A percentile compares a stretch with the other conserved stretches of the same genome.
These are phyloP conservation scores for Puccinia polysora DNA, from an alignment of 1,284 basidiomycete species.

Conservation along the genomic window DNA sequence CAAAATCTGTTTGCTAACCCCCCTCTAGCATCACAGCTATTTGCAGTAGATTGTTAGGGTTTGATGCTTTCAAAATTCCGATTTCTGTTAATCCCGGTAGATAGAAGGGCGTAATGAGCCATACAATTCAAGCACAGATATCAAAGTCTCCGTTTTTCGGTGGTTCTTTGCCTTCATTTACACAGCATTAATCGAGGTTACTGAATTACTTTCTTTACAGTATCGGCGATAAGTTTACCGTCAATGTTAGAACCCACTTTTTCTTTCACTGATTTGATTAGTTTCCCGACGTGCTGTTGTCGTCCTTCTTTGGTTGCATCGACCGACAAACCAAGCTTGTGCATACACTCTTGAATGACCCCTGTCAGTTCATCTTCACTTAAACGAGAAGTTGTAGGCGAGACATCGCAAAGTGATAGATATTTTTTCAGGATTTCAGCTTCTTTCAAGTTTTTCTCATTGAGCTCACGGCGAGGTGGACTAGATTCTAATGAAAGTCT, in stretches of 20 bases:
- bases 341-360: not conserved
- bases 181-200: not conserved
- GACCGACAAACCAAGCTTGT: constrained; percentile 13
- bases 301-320: constrained; percentile 6
- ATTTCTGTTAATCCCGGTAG: too few species aligned
- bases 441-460: constrained; percentile 21
- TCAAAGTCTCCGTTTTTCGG: too few species aligned
- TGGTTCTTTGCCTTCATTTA: too few species aligned
- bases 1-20: too few species aligned
- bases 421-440: constrained; percentile 27
- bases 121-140: too few species aligned
- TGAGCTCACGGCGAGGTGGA: constrained; percentile 18
- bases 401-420: not conserved
- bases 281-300: not conserved
- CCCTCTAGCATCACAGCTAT: too few species aligned
- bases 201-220: constrained; percentile 14
- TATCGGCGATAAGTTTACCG: constrained; percentile 7
- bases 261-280: constrained; percentile 16
- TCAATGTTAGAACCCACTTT: not conserved
- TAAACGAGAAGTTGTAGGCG: not conserved
- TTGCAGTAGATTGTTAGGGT: too few species aligned
- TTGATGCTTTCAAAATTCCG: too few species aligned
- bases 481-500: constrained; percentile 12
- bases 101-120: too few species aligned
- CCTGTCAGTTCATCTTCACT: not conserved